These are phyloP conservation scores for Trypanosoma avium DNA, from an alignment of 208 protist genomes.

Conservation along the genomic window DNA sequence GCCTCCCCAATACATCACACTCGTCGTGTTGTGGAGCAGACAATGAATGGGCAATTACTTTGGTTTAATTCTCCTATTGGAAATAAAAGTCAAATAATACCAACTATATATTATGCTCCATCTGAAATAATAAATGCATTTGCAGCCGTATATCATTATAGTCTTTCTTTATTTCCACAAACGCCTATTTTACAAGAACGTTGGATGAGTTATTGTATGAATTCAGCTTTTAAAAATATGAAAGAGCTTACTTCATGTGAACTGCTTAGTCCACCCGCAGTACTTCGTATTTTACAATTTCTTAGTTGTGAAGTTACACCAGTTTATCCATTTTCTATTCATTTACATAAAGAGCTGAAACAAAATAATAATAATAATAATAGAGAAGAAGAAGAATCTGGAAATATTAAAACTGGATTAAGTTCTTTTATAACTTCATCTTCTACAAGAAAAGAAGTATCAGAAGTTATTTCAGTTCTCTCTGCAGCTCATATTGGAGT, in stretches of 20 bases:
- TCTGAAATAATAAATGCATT: slow-evolving; percentile 19
- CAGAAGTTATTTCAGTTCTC: slow-evolving; percentile 14
- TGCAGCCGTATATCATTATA: slow-evolving; percentile 21
- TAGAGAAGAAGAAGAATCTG: background rate
- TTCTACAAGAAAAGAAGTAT: background rate
- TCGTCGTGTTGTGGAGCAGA: slow-evolving; percentile 12
- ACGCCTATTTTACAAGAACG: slow-evolving; percentile 28
- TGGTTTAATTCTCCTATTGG: slow-evolving; percentile 14
- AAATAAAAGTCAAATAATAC: slow-evolving; percentile 4
- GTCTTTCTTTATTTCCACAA: slow-evolving; percentile 18
- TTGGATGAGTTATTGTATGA: slow-evolving; percentile 26
- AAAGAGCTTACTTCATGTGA: background rate
- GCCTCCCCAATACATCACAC: slow-evolving; percentile 16
- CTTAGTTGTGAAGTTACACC: slow-evolving; percentile 22
- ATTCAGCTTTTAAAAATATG: slow-evolving; percentile 11
- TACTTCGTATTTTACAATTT: slow-evolving; percentile 18
- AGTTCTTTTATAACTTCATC: background rate
- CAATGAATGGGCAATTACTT: slow-evolving; percentile 23
- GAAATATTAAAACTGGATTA: background rate
- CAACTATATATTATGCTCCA: slow-evolving; percentile 7
- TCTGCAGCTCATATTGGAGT: background rate
- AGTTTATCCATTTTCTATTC: slow-evolving; percentile 26
- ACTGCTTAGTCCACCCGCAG: slow-evolving; percentile 16
- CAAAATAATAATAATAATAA: slow-evolving; percentile 9
- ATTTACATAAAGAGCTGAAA: background rate